phyloP scores from a whole-genome alignment of 1,284 basidiomycete genomes.

The Cryptococcus sp. region DNA sequence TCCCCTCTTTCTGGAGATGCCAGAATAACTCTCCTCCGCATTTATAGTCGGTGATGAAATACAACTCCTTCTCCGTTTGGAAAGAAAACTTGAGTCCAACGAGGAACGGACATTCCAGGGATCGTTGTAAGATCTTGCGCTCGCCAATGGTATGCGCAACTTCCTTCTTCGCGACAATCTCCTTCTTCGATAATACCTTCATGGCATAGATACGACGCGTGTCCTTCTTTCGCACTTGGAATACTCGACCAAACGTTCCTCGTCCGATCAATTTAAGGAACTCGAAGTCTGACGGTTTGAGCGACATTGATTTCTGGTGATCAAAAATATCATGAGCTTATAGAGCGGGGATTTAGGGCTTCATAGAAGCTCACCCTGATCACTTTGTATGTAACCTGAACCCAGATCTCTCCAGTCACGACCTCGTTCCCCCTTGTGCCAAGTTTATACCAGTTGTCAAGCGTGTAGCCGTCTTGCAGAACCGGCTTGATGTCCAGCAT shows the following conservation, averaged over 20 bases:
- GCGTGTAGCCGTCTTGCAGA: constrained; percentile 85
- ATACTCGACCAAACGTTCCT: constrained; percentile 98
- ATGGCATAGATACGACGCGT: constrained; percentile 99
- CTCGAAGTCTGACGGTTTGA: constrained; percentile 92
- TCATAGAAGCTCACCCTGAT: constrained; percentile 65
- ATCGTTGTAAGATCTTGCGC: constrained; percentile 95
- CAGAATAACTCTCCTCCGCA: constrained; percentile 97
- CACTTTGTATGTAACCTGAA: constrained; percentile 92
- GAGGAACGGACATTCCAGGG: constrained; percentile 92
- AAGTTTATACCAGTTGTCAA: constrained; percentile 94
- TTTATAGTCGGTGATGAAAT: constrained; percentile 99
- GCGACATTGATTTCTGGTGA: constrained; percentile 70
- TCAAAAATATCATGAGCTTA: background rate
- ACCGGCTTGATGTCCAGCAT: constrained; percentile 87
- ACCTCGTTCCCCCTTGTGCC: constrained; percentile 74
- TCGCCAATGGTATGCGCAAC: constrained; percentile 99
- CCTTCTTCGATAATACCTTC: constrained; percentile 98
- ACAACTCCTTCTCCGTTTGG: constrained; percentile 93
- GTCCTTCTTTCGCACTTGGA: constrained; percentile 97
- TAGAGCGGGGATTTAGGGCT: background rate
- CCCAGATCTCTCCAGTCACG: constrained; percentile 88
- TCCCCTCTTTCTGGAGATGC: constrained; percentile 92
- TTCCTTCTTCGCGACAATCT: constrained; percentile 98
- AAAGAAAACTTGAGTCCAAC: constrained; percentile 98
- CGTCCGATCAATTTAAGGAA: constrained; percentile 98